Evolutionary conservation across 2,329 filamentous ascomycete genomes (phyloP), one percentile per base, ranked within the genome.

Genomic region (Chrysoporthe cubensis): DNA sequence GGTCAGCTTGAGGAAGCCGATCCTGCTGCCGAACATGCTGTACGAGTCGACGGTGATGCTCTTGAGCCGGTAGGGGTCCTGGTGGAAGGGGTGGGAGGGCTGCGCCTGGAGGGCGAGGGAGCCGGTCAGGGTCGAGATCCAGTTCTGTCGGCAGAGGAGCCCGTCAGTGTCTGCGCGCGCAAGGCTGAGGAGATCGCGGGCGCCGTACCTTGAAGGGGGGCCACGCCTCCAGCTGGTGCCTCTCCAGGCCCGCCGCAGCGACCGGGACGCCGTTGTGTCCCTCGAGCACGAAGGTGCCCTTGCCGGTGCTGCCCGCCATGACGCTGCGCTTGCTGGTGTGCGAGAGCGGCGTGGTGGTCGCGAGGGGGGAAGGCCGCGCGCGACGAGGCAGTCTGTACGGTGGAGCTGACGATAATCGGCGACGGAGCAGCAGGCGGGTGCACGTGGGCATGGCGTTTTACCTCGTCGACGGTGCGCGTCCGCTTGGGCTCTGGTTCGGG

Each of bases 1-100:
- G 2, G 76, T 77, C 48, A 89, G 75, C 70, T 89, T 89, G 32
- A 89, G 73, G 74, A 90, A 90, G 57, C 87, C 87, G 16, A 89
- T 74, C 11, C 70, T 62, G 8, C 71, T 61, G 32, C 70, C 69
- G 70, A 87, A 89, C 42, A 81, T 76, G 73, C 88, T 86, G 70
- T 82, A 83, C 21, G 85, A 80, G 73, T 89, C 86, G 66, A 89
- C 73, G 0, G 78, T 82, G 69, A 89, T 77, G 68, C 79, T 78
- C 63, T 79, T 81, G 0, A 89, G 82, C 7, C 73, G 66, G 75
- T 88, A 89, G 1, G 86, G 86, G 67, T 84, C 80, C 0, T 71
- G 14, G 76, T 87, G 80, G 78, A 89, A 89, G 7, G 85, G 83
- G 72, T 88, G 85, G 21, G 75, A 71, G 3, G 76, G 50, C 18